Evolutionary conservation across 495 filamentous ascomycete species (phyloP), one percentile per base, ranked within the genome.

Genomic region (Neurospora sp.): DNA sequence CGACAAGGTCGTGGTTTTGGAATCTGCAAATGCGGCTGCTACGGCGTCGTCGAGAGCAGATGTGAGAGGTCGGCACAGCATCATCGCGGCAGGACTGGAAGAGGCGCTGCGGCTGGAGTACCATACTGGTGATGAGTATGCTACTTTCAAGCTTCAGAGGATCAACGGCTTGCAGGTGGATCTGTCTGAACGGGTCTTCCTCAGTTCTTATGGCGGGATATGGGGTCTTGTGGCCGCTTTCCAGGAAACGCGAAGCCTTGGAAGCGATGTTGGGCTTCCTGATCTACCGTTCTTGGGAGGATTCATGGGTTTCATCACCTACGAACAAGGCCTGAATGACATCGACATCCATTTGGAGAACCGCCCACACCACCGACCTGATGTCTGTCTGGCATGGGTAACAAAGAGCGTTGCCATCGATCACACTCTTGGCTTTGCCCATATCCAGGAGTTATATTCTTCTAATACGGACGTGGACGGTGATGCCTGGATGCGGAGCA

Each of bases 301-400:
- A 0, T 90, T 98, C 69, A 88, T 98, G 81, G 96, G 96, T 0
- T 97, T 92, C 77, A 91, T 94, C 66, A 93, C 92, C 1, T 98
- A 98, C 74, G 95, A 99, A 78, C 86, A 94, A 69, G 93, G 94
- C 0, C 84, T 98, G 1, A 79, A 86, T 34, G 85, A 86, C 4
- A 89, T 93, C 38, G 84, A 81, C 39, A 82, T 93, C 31, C 71
- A 78, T 0, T 77, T 71, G 24, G 70, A 72, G 19, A 75, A 74
- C 36, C 78, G 73, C n/a, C 48, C 40, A n/a, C 83, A 86, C n/a
- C 77, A 83, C 71, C 85, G 86, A 0, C 90, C 93, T 0, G 95
- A 97, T 81, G 83, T 94, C 43, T 92, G 87, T 77, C 86, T 97
- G 31, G 84, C 88, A 24, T 96, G 93, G 87, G 88, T 94, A 7